These are phyloP conservation scores for Cladosporium cucumerinum DNA, from an alignment of 2,329 filamentous ascomycete genomes.

Conservation along the genomic window DNA sequence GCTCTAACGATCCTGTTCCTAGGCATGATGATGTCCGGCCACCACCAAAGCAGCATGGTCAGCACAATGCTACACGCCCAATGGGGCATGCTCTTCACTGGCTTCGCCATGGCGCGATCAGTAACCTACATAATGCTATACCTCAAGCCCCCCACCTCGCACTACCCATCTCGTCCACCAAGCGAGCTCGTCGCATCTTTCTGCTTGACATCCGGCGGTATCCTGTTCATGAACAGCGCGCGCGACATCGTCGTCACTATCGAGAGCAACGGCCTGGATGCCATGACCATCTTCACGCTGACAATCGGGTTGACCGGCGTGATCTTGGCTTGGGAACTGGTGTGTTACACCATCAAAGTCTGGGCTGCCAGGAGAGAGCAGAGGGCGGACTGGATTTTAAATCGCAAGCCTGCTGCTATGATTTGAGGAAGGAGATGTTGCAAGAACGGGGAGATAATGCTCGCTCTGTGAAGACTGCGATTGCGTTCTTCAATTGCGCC, in stretches of 20 bases:
- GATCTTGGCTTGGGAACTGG: slow-evolving; percentile 78
- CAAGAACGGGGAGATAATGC: too few species aligned
- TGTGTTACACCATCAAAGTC: slow-evolving; percentile 79
- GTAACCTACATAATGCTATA: slow-evolving; percentile 79
- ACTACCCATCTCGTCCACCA: slow-evolving; percentile 78
- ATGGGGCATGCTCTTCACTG: slow-evolving; percentile 83
- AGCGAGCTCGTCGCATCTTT: slow-evolving; percentile 87
- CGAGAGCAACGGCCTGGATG: slow-evolving; percentile 72
- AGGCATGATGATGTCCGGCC: slow-evolving; percentile 92
- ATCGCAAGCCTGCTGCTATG: too few species aligned
- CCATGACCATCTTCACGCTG: slow-evolving; percentile 91
- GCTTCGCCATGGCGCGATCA: slow-evolving; percentile 72
- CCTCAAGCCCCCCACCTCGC: slow-evolving; percentile 74
- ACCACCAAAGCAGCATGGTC: slow-evolving; percentile 78
- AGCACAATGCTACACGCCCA: slow-evolving; percentile 91
- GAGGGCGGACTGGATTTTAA: too few species aligned
- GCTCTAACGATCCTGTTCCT: slow-evolving; percentile 81
- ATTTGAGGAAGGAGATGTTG: too few species aligned
- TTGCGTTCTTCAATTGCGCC: too few species aligned
- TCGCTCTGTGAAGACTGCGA: too few species aligned
- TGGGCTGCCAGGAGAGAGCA: slow-evolving; percentile 60
- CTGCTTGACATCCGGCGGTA: slow-evolving; percentile 79
- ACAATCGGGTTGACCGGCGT: slow-evolving; percentile 79
- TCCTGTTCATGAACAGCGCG: slow-evolving; percentile 89
- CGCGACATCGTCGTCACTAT: slow-evolving; percentile 74